A percentile compares a stretch with the other conserved stretches of the same genome.
Evolutionary conservation across 1,284 basidiomycete genomes (phyloP).

Genomic region (Sporisorium exsertum): DNA sequence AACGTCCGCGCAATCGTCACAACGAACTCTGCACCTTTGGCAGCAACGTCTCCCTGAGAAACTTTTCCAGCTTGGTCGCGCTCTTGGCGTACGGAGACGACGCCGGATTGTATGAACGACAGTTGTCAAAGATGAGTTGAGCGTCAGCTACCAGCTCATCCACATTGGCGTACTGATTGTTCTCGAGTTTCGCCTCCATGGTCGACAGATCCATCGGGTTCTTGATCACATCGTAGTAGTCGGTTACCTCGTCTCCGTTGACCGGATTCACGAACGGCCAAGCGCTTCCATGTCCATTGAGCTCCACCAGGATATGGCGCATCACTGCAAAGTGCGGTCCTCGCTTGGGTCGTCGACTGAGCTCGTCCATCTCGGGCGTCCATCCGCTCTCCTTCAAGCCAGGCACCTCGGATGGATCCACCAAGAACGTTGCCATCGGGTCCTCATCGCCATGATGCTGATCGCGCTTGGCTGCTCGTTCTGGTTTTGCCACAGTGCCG

Average conservation of each 20-base stretch:
- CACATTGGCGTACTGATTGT: conserved; percentile 78
- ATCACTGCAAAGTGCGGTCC: conserved; percentile 77
- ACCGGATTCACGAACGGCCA: conserved; percentile 92
- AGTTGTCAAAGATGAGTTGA: conserved; percentile 84
- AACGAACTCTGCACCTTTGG: conserved; percentile 52
- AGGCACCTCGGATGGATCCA: conserved; percentile 63
- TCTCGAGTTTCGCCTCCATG: conserved; percentile 92
- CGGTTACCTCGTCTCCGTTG: conserved; percentile 82
- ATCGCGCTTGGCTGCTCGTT: conserved; percentile 47
- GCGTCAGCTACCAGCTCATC: conserved; percentile 85
- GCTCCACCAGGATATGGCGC: conserved; percentile 84
- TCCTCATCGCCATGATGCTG: conserved; percentile 41
- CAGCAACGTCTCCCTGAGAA: conserved; percentile 65
- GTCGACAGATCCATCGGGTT: conserved; percentile 94
- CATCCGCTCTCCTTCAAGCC: conserved; percentile 82
- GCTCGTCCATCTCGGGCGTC: conserved; percentile 85
- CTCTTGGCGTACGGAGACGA: conserved; percentile 86
- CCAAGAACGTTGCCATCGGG: conserved; percentile 50
- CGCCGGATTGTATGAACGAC: conserved; percentile 87
- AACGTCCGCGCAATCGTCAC: conserved; percentile 8
- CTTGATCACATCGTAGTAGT: conserved; percentile 91
- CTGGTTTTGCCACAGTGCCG: conserved; percentile 48
- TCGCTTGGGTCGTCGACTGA: conserved; percentile 75
- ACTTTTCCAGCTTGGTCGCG: conserved; percentile 82
- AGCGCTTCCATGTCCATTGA: conserved; percentile 82